Conservation (phyloP, 495 filamentous ascomycete species). For the Penicillium riverlandense region DNA sequence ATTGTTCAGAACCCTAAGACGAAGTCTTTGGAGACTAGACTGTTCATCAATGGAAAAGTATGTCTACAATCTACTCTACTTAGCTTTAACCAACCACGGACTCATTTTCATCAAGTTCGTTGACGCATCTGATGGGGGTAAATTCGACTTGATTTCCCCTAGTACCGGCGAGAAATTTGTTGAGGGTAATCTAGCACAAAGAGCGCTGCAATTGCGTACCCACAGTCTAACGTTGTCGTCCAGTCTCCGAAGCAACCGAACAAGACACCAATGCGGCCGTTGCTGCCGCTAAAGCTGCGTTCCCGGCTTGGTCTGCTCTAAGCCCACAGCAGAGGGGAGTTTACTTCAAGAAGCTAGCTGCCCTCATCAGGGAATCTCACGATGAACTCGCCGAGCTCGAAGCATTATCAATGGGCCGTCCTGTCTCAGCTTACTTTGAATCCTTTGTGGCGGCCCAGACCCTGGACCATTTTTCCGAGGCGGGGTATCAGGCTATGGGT, state of each 20-base stretch:
- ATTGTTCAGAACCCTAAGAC: slow-evolving; percentile 3
- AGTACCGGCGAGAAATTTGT: slow-evolving; percentile 9
- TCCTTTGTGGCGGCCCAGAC: slow-evolving; percentile 5
- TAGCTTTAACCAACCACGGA: slow-evolving; percentile 1
- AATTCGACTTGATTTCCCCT: slow-evolving; percentile 9
- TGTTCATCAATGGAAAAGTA: slow-evolving; percentile 14
- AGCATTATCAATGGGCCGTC: slow-evolving; percentile 21
- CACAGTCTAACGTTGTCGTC: background rate
- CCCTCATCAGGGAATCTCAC: slow-evolving; percentile 55
- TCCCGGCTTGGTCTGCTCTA: slow-evolving; percentile 71
- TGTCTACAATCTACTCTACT: background rate
- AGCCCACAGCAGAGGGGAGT: slow-evolving; percentile 72
- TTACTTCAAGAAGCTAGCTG: slow-evolving; percentile 71
- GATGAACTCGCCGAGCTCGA: slow-evolving; percentile 45
- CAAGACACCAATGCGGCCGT: slow-evolving; percentile 83
- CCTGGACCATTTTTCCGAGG: slow-evolving; percentile 86
- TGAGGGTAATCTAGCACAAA: too few relatives aligned
- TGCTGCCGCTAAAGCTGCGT: slow-evolving; percentile 79
- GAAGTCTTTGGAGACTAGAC: slow-evolving; percentile 12
- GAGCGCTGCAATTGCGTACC: background rate
- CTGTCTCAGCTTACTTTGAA: slow-evolving; percentile 20
- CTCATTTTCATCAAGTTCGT: too few relatives aligned
- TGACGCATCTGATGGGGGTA: slow-evolving; percentile 15
- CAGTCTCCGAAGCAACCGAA: slow-evolving; percentile 82
- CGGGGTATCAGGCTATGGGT: slow-evolving; percentile 97